Conservation (phyloP, 2,329 filamentous ascomycete species). For the Claviceps maximensis region DNA sequence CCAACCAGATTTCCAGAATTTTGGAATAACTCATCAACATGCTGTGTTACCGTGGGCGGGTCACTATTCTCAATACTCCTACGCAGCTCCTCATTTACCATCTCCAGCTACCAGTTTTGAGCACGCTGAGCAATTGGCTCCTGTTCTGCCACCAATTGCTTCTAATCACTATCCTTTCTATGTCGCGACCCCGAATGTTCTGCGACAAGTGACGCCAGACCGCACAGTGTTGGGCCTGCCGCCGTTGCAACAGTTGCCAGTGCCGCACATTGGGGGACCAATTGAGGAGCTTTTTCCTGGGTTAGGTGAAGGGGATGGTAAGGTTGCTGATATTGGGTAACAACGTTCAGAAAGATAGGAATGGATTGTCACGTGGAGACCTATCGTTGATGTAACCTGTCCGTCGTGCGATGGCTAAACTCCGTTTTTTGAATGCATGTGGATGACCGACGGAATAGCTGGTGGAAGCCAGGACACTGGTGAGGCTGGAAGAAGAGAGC, state of each 20-base stretch:
- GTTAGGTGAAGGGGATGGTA: not conserved
- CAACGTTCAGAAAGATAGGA: no score
- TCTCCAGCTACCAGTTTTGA: slow-evolving; percentile 2
- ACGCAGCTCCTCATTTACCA: not conserved
- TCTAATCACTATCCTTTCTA: not conserved
- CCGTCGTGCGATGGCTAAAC: not conserved
- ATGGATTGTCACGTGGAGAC: not conserved
- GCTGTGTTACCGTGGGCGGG: not conserved
- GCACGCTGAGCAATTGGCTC: not conserved
- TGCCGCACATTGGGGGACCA: slow-evolving; percentile 1
- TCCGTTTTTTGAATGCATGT: not conserved
- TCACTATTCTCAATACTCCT: not conserved
- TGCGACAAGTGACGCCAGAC: not conserved
- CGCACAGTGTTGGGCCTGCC: not conserved
- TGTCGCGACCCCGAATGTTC: not conserved
- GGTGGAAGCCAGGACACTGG: not conserved
- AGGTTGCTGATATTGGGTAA: not conserved
- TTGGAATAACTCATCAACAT: not conserved
- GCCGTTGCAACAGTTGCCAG: not conserved
- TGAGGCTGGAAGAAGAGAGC: not conserved
- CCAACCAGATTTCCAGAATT: not conserved
- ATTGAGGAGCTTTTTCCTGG: slow-evolving; percentile 4
- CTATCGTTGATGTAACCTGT: not conserved
- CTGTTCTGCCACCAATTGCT: not conserved
- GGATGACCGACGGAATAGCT: not conserved